A percentile compares a stretch with the other conserved stretches of the same genome.
These are phyloP conservation scores for Cryptococcus maquisensis DNA, from an alignment of 1,284 basidiomycete genomes.

Conservation along the genomic window DNA sequence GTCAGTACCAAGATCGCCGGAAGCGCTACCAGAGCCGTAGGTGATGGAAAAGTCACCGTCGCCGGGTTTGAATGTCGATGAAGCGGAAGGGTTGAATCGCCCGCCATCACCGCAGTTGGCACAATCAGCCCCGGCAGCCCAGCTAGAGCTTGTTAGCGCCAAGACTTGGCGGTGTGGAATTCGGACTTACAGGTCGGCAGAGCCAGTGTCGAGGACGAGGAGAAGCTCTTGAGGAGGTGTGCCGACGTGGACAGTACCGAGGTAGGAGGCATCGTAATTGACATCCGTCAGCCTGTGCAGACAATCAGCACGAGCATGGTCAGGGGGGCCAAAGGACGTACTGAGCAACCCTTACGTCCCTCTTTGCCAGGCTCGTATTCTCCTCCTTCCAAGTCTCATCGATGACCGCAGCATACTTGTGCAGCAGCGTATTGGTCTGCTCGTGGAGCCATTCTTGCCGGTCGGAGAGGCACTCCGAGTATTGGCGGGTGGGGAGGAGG, in stretches of 20 bases:
- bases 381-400: constrained; percentile 21
- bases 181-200: constrained; percentile 46
- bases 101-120: constrained; percentile 31
- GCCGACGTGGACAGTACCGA: constrained; percentile 5
- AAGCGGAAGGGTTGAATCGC: constrained; percentile 27
- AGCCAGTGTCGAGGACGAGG: constrained; percentile 54
- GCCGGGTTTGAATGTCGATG: constrained; percentile 28
- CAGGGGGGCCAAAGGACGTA: background rate
- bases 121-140: constrained; percentile 48
- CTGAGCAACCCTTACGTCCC: background rate
- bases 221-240: constrained; percentile 52
- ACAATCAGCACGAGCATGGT: background rate
- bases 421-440: constrained; percentile 27
- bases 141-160: constrained; percentile 15
- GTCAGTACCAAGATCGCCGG: constrained; percentile 67
- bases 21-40: constrained; percentile 76
- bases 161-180: no score
- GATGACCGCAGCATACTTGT: constrained; percentile 33
- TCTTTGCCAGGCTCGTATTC: constrained; percentile 17
- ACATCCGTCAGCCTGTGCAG: constrained; percentile 27
- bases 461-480: constrained; percentile 24
- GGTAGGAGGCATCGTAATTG: constrained; percentile 38
- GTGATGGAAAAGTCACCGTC: constrained; percentile 60
- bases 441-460: constrained; percentile 29
- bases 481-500: constrained; percentile 22